These are phyloP conservation scores for Colletotrichum cereale DNA, from an alignment of 2,329 filamentous ascomycete genomes.

Conservation along the genomic window DNA sequence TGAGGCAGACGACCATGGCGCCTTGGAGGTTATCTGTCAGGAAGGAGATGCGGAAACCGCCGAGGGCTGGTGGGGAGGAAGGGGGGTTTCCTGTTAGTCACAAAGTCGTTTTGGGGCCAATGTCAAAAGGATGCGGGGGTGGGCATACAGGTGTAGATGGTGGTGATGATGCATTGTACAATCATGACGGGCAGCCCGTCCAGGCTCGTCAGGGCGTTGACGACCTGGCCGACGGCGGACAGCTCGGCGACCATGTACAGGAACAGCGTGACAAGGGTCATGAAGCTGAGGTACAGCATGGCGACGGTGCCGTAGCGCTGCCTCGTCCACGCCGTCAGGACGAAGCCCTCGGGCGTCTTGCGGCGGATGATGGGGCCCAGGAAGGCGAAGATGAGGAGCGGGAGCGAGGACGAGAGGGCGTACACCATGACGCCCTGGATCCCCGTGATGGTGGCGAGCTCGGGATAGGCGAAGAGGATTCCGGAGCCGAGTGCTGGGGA, in stretches of 20 bases:
- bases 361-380: slow-evolving; percentile 82
- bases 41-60: slow-evolving; percentile 87
- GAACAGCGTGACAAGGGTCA: slow-evolving; percentile 85
- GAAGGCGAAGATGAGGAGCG: slow-evolving; percentile 79
- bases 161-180: slow-evolving; percentile 82
- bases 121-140: not conserved
- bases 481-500: slow-evolving; percentile 81
- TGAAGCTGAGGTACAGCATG: slow-evolving; percentile 79
- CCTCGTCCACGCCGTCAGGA: slow-evolving; percentile 86
- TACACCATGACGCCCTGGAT: slow-evolving; percentile 85
- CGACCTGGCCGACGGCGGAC: slow-evolving; percentile 83
- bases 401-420: slow-evolving; percentile 77
- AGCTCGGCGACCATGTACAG: slow-evolving; percentile 90
- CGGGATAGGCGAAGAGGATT: slow-evolving; percentile 85
- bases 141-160: slow-evolving; percentile 81
- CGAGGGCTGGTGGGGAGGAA: slow-evolving; percentile 69
- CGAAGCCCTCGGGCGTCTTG: slow-evolving; percentile 86
- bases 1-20: slow-evolving; percentile 79
- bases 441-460: slow-evolving; percentile 83
- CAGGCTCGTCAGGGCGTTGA: slow-evolving; percentile 79
- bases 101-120: no score
- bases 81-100: slow-evolving; percentile 23
- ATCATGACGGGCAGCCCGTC: slow-evolving; percentile 82
- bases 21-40: slow-evolving; percentile 87
- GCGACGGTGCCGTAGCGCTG: slow-evolving; percentile 79